phyloP scores from a whole-genome alignment of 1,284 basidiomycete species.

The Malassezia japonica region DNA sequence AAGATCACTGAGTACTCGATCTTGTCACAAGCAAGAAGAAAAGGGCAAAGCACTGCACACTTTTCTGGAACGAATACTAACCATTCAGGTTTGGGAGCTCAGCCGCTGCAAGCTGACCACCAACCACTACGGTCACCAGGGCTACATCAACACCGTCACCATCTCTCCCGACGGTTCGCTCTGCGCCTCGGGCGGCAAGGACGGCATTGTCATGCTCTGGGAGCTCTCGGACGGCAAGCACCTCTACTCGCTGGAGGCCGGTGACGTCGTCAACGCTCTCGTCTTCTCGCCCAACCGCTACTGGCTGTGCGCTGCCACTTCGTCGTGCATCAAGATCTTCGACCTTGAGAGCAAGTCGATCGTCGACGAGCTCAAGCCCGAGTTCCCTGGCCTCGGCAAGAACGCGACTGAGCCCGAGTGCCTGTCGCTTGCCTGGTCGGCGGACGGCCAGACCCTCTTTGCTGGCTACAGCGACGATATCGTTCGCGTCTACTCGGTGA shows the following conservation, averaged over 20 bases:
- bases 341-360: slow-evolving; percentile 63
- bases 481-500: slow-evolving; percentile 50
- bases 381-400: slow-evolving; percentile 55
- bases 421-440: slow-evolving; percentile 95
- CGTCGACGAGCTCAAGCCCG: slow-evolving; percentile 85
- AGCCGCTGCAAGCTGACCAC: slow-evolving; percentile 99
- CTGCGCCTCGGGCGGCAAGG: slow-evolving; percentile 97
- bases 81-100: slow-evolving; percentile 87
- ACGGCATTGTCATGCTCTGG: slow-evolving; percentile 98
- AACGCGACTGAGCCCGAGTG: slow-evolving; percentile 83
- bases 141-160: slow-evolving; percentile 97
- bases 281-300: slow-evolving; percentile 88
- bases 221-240: slow-evolving; percentile 99
- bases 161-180: slow-evolving; percentile 98
- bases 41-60: not conserved
- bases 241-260: slow-evolving; percentile 98
- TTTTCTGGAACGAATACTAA: not conserved
- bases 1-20: slow-evolving; percentile 61
- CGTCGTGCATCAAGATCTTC: slow-evolving; percentile 83
- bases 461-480: slow-evolving; percentile 54
- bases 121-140: slow-evolving; percentile 99
- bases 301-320: slow-evolving; percentile 98
- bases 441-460: slow-evolving; percentile 93
- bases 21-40: slow-evolving; percentile 2
- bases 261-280: slow-evolving; percentile 95